Conservation (phyloP, 75 land plant genomes). For the Selaginella tamariscina region DNA sequence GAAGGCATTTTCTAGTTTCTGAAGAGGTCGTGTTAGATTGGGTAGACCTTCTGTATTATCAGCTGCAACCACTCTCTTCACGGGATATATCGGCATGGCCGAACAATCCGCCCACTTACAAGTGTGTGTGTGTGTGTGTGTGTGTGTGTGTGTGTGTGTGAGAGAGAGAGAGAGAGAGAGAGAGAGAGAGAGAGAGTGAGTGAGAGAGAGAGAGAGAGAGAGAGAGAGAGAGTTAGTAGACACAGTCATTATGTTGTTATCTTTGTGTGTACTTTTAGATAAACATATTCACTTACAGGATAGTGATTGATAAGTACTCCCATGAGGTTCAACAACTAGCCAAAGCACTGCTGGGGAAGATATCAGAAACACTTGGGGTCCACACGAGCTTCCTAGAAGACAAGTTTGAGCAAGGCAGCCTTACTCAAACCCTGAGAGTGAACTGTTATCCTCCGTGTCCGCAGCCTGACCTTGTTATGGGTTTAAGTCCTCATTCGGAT, state of each 20-base stretch:
- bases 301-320: not conserved
- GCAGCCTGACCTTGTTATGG: not conserved
- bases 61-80: not conserved
- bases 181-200: too few relatives aligned
- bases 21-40: not conserved
- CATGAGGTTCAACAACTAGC: not conserved
- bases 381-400: not conserved
- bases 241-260: too few relatives aligned
- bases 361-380: not conserved
- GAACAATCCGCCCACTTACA: not conserved
- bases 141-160: too few relatives aligned
- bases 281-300: not conserved
- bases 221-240: too few relatives aligned
- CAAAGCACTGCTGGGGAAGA: not conserved
- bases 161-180: too few relatives aligned
- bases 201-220: too few relatives aligned
- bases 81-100: not conserved
- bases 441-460: not conserved
- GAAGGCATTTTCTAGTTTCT: not conserved
- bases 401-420: not conserved
- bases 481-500: not conserved
- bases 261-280: not conserved
- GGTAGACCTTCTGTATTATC: not conserved
- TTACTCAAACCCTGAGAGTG: not conserved
- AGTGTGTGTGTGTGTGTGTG: too few relatives aligned